Conservation (phyloP, 176 grass and related monocot genomes). For the Neostapfia colusana region DNA sequence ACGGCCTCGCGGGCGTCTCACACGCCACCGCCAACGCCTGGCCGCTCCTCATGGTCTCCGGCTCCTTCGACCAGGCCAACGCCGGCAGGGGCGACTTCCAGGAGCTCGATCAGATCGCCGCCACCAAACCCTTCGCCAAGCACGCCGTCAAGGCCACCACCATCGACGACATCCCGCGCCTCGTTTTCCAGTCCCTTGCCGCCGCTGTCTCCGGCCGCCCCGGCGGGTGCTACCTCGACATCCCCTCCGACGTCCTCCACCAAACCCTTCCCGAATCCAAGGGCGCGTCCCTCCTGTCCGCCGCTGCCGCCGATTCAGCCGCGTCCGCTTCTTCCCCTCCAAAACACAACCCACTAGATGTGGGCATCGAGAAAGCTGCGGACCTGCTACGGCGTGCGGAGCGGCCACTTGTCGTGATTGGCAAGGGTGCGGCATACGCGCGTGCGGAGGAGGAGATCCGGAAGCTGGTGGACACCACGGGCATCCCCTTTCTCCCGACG, state of each 20-base stretch:
- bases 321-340: conserved; percentile 31
- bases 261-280: conserved; percentile 72
- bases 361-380: conserved; percentile 50
- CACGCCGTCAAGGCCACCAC: conserved; percentile 67
- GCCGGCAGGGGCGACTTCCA: conserved; percentile 85
- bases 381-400: conserved; percentile 67
- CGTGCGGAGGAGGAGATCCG: conserved; percentile 64
- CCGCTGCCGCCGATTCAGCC: conserved; percentile 27
- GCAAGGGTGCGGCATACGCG: conserved; percentile 80
- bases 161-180: conserved; percentile 70
- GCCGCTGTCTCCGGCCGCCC: conserved; percentile 59
- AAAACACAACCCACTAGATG: conserved; percentile 34
- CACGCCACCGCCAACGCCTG: conserved; percentile 84
- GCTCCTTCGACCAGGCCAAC: conserved; percentile 78
- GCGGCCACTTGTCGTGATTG: conserved; percentile 71
- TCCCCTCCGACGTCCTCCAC: conserved; percentile 92
- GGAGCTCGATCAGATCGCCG: conserved; percentile 88
- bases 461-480: conserved; percentile 77
- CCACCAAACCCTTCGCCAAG: conserved; percentile 80
- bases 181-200: conserved; percentile 64
- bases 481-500: conserved; percentile 87
- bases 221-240: conserved; percentile 84
- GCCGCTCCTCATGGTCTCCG: conserved; percentile 86
- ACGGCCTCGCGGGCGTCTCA: conserved; percentile 82
- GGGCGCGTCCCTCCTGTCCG: conserved; percentile 43